Base-by-base conservation (phyloP, 768 basidiomycete species). In the Cubamyces sp. region DNA sequence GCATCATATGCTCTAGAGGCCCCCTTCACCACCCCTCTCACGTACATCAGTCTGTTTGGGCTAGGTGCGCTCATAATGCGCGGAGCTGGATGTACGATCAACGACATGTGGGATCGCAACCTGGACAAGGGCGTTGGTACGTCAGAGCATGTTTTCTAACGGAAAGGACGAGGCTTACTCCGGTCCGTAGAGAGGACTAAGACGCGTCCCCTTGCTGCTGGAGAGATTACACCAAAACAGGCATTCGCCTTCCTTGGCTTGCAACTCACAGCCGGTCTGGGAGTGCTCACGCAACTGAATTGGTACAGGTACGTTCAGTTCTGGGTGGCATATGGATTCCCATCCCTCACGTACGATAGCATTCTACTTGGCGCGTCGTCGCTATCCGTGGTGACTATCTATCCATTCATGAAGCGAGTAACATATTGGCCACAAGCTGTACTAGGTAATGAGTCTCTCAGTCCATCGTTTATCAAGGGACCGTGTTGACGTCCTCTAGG, bases 391-490 rank as follows among this genome's bases (percentile, higher is more conserved):
- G 97, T 99, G 47, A 84, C 85, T 6, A 72, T 94, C 48, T 99
- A 99, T 75, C 97, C 97, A 0, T 79, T 96, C 66, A 98, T 99
- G 97, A 99, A 99, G 74, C 85, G 97, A 15, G 77, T 97, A 42
- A 99, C 97, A 0, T 81, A 98, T 72, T 99, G 96, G 92, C 97
- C 97, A 1, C 97, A 99, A 71, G 88, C 92, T 42, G 90, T 97
- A 28, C 87, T 99, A 21, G 96, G 96, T 93, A 61, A 34, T 11
- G 28, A 34, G 4, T 34, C 34, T 69, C 46, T n/a, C 23, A 14
- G 21, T 21, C 7, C 6, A 8, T 47, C 8, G 19, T 1, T 28
- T 2, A 37, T n/a, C n/a, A 7, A 48, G n/a, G 52, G 37, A 23
- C 12, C 23, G 25, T 7, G 25, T 25, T 2, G n/a, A 7, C 19